Evolutionary conservation across 2,329 filamentous ascomycete species (phyloP), one percentile per base, ranked within the genome.

Genomic region (Penicillium digitatum): DNA sequence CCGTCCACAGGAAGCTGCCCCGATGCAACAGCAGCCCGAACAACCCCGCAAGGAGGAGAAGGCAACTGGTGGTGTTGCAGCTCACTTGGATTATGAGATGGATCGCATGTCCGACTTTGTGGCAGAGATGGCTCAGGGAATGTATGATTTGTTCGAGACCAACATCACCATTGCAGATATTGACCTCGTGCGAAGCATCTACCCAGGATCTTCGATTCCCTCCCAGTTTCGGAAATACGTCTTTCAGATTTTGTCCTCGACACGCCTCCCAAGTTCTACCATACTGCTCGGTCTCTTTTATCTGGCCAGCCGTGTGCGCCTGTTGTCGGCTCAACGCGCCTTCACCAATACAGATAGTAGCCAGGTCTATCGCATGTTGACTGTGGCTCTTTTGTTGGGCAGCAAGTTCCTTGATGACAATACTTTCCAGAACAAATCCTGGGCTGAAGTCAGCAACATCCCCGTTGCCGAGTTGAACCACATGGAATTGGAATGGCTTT

Each of bases 361-460:
- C 40, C 87, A 94, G 69, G 82, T 95, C 52, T 95, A 93, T 81
- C 88, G 90, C 57, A 87, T 95, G 78, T 81, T 96, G 61, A 95
- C 91, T 7, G 88, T 93, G 35, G 85, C 88, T 8, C 78, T 96
- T 54, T 82, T 96, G 48, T 81, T 96, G 50, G 92, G 90, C 57
- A 95, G 90, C 84, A 96, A 96, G 78, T 96, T 96, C 68, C 79
- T 96, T 62, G 92, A 96, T 68, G 92, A 96, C 79, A 96, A 96
- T 76, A 96, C 92, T 6, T 96, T 96, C 76, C 92, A 96, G 80
- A 96, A 96, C 77, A 88, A 90, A 52, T 96, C 92, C 1, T 96
- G 92, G 92, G 90, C 92, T 5, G 92, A 96, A 70, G 92, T 96
- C 49, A 96, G 90, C 74, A 90, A 89, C 58, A 95, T 96, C 62